Conservation (phyloP, 2,329 filamentous ascomycete species). For the Samsoniella hepiali region DNA sequence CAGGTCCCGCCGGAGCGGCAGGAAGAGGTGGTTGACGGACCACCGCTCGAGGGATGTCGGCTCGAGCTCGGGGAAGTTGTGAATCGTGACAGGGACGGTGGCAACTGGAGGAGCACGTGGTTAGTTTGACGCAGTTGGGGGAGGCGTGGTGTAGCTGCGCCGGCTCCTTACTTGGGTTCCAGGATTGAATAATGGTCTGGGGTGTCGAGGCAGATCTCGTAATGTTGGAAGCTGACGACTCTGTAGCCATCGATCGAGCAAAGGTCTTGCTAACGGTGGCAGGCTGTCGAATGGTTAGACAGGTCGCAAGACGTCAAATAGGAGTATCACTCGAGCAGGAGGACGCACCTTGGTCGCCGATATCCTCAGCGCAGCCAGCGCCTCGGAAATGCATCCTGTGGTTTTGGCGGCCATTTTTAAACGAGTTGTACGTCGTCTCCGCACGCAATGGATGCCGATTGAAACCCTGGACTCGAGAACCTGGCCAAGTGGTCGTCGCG, state of each 20-base stretch:
- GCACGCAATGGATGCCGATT: constrained; percentile 2
- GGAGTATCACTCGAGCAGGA: background rate
- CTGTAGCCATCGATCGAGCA: constrained; percentile 56
- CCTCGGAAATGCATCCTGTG: constrained; percentile 50
- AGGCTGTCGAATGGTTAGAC: constrained; percentile 29
- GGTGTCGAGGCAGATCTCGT: constrained; percentile 33
- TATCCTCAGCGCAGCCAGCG: constrained; percentile 48
- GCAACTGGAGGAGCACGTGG: constrained; percentile 38
- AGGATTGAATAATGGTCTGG: constrained; percentile 38
- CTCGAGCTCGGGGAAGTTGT: constrained; percentile 86
- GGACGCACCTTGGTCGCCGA: constrained; percentile 38
- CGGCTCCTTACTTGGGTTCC: constrained; percentile 42
- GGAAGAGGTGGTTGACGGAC: constrained; percentile 75
- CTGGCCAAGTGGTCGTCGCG: constrained; percentile 6
- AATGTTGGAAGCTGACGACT: constrained; percentile 38
- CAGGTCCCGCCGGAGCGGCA: constrained; percentile 86
- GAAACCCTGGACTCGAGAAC: background rate
- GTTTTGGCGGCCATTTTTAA: constrained; percentile 45
- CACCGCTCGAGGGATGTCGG: constrained; percentile 75
- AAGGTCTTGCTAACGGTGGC: constrained; percentile 39
- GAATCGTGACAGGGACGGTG: constrained; percentile 78
- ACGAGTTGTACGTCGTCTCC: background rate
- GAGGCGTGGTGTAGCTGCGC: background rate
- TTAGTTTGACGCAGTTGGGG: constrained; percentile 16
- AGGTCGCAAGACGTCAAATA: constrained; percentile 30